Percentiles rank a stretch among this genome's conserved stretches.
phyloP scores from a whole-genome alignment of 345 rosid genomes.

The Nephelium lappaceum region DNA sequence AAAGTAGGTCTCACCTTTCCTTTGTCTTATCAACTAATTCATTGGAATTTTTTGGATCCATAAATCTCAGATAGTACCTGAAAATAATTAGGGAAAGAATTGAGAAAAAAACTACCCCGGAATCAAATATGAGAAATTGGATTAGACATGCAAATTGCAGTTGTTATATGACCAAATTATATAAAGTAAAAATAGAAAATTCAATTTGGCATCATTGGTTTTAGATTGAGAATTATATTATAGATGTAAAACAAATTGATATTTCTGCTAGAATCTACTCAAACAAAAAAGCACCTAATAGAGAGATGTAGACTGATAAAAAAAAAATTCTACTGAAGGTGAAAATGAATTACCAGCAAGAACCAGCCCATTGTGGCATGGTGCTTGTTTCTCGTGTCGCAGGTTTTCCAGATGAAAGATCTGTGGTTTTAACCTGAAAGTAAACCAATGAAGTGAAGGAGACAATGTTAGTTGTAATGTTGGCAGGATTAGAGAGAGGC shows the following conservation, averaged over 20 bases:
- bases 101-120: neutral
- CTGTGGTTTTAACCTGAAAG: conserved; percentile 63
- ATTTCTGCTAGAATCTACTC: neutral
- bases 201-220: neutral
- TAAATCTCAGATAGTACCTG: conserved; percentile 98
- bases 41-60: conserved; percentile 81
- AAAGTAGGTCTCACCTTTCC: conserved; percentile 62
- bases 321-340: neutral
- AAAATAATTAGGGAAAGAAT: conserved; percentile 19
- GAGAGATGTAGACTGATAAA: conserved; percentile 1
- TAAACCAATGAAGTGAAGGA: neutral
- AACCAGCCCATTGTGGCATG: conserved; percentile 99
- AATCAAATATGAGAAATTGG: conserved; percentile 6
- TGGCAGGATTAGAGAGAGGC: neutral
- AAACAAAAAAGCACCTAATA: neutral
- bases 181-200: neutral
- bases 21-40: conserved; percentile 74
- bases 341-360: conserved; percentile 74
- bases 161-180: neutral
- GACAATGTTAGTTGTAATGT: neutral
- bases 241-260: neutral
- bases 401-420: conserved; percentile 71
- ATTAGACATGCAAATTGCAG: neutral
- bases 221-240: neutral
- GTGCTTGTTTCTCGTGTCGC: conserved; percentile 94